Percentiles rank a stretch among this genome's conserved stretches.
These are phyloP conservation scores for Moniliophthora roreri DNA, from an alignment of 1,284 basidiomycete genomes.

Conservation along the genomic window DNA sequence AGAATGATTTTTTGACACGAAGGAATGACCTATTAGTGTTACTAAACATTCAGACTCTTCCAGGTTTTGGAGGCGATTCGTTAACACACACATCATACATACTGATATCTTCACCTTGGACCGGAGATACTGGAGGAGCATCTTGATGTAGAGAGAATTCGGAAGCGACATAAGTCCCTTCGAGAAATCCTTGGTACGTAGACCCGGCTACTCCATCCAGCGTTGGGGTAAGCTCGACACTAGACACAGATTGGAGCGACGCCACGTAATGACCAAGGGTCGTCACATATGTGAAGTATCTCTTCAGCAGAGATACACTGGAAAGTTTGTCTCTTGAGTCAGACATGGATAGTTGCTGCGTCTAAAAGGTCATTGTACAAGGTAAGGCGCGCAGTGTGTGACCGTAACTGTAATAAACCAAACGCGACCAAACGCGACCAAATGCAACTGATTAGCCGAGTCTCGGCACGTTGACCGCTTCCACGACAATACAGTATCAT, in stretches of 20 bases:
- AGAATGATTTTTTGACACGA: background rate
- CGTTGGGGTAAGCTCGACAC: slow-evolving; percentile 10
- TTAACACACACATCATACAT: background rate
- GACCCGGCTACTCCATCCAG: slow-evolving; percentile 32
- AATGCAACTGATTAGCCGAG: background rate
- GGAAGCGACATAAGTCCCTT: slow-evolving; percentile 42
- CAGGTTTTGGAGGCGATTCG: background rate
- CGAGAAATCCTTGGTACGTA: slow-evolving; percentile 41
- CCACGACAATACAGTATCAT: too few species aligned
- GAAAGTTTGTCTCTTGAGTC: slow-evolving; percentile 2
- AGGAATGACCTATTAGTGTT: background rate
- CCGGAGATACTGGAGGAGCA: background rate
- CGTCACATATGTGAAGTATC: slow-evolving; percentile 33
- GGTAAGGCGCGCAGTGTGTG: background rate
- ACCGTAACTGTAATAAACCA: too few species aligned
- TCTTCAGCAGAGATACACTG: slow-evolving; percentile 28
- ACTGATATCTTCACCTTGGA: background rate
- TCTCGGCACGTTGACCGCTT: too few species aligned
- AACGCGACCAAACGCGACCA: too few species aligned
- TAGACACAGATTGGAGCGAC: slow-evolving; percentile 6
- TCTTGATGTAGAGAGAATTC: background rate
- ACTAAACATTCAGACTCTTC: background rate
- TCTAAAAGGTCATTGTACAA: too few species aligned
- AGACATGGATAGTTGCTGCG: background rate
- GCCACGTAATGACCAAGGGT: slow-evolving; percentile 43